Conservation (phyloP, 371 early-diverging fungal species). For the Mucor saturninus region DNA sequence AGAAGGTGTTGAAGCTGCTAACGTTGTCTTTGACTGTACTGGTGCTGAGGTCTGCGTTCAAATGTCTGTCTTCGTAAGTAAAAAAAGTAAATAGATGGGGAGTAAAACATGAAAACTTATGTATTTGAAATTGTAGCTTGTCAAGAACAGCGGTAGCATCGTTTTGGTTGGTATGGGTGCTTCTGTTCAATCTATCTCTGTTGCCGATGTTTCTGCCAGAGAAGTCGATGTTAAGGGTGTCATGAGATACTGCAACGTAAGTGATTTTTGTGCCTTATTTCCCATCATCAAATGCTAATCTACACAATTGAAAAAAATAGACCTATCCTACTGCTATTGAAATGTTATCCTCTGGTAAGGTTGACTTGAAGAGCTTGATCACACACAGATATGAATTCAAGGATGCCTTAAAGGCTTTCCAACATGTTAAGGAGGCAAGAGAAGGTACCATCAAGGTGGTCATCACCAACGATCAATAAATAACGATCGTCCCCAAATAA, state of each 20-base stretch:
- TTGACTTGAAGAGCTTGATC: conserved; percentile 54
- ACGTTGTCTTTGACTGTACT: conserved; percentile 57
- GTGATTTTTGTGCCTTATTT: conserved; percentile 4
- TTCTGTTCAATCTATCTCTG: conserved; percentile 48
- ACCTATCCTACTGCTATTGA: conserved; percentile 53
- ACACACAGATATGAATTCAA: conserved; percentile 53
- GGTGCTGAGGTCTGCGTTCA: conserved; percentile 61
- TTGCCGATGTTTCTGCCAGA: conserved; percentile 48
- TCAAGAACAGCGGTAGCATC: conserved; percentile 52
- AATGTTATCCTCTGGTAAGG: conserved; percentile 49
- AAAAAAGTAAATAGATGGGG: no score
- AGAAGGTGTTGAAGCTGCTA: conserved; percentile 35
- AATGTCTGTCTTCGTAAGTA: conserved; percentile 45
- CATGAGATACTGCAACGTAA: conserved; percentile 58
- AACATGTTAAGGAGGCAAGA: conserved; percentile 52
- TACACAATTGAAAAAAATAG: conserved; percentile 6
- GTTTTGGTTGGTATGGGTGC: conserved; percentile 59
- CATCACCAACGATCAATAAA: conserved; percentile 33
- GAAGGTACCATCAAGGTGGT: conserved; percentile 58
- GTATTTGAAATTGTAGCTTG: conserved; percentile 30
- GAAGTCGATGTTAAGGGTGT: conserved; percentile 58
- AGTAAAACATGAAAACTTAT: background rate
- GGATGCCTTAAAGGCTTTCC: conserved; percentile 52
- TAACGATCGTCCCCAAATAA: background rate
- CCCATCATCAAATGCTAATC: no score